Evolutionary conservation across 345 rosid genomes (phyloP).

Genomic region (Dipteronia sinensis): DNA sequence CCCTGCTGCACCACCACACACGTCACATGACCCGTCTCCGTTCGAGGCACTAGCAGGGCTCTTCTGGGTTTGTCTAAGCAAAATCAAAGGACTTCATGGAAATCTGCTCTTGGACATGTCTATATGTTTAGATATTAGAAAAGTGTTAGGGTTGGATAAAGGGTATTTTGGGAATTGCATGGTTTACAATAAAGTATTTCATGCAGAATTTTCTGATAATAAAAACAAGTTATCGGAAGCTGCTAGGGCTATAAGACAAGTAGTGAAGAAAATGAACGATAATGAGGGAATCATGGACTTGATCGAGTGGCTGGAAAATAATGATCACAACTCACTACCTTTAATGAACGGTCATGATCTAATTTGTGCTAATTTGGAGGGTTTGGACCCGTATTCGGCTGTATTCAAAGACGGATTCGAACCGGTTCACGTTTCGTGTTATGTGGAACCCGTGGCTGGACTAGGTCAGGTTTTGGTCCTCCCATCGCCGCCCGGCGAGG

Average conservation of each 20-base stretch:
- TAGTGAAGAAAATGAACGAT: conserved; percentile 34
- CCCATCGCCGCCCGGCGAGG: conserved; percentile 40
- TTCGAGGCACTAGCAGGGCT: conserved; percentile 59
- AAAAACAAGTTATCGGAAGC: conserved; percentile 29
- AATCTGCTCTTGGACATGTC: conserved; percentile 48
- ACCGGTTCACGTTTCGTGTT: conserved; percentile 41
- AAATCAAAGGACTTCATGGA: conserved; percentile 36
- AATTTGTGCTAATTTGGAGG: conserved; percentile 49
- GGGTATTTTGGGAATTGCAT: conserved; percentile 72
- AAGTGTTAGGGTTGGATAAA: conserved; percentile 44
- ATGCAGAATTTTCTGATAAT: not conserved
- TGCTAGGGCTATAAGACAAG: conserved; percentile 38
- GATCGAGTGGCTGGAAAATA: conserved; percentile 55
- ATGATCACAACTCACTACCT: conserved; percentile 9
- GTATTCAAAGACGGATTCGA: conserved; percentile 44
- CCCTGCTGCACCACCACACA: not conserved
- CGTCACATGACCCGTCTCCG: conserved; percentile 21
- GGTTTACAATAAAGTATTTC: conserved; percentile 46
- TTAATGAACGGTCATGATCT: conserved; percentile 45
- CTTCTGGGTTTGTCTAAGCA: conserved; percentile 63
- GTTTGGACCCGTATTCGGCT: conserved; percentile 28
- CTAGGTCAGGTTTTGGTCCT: conserved; percentile 54
- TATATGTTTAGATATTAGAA: conserved; percentile 55
- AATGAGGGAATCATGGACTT: conserved; percentile 50
- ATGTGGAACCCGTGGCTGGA: conserved; percentile 46